A percentile compares a stretch with the other conserved stretches of the same genome.
phyloP scores from a whole-genome alignment of 2,329 filamentous ascomycete species.

The Fusarium sp. region DNA sequence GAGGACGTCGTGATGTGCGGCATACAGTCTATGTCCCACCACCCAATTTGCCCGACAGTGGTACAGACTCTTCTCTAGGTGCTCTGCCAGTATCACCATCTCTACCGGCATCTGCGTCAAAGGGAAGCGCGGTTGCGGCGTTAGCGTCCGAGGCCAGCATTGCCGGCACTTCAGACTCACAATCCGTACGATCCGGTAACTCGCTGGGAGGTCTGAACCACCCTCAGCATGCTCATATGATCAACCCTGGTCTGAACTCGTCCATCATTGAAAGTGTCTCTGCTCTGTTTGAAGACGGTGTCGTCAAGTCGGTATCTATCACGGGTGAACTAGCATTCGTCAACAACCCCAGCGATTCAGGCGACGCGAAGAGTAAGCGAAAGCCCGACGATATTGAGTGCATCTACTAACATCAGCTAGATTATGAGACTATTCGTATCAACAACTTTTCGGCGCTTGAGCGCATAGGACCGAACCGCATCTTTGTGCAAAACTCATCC shows the following conservation, averaged over 20 bases:
- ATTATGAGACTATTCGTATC: slow-evolving; percentile 75
- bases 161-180: slow-evolving; percentile 77
- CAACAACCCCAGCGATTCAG: slow-evolving; percentile 68
- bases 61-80: slow-evolving; percentile 38
- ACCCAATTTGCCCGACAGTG: slow-evolving; percentile 48
- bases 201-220: slow-evolving; percentile 76
- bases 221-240: slow-evolving; percentile 83
- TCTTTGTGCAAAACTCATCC: slow-evolving; percentile 78
- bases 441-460: slow-evolving; percentile 90
- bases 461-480: slow-evolving; percentile 91
- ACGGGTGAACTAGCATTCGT: slow-evolving; percentile 89
- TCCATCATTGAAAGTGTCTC: slow-evolving; percentile 94
- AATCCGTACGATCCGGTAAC: slow-evolving; percentile 88
- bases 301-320: slow-evolving; percentile 75
- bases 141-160: slow-evolving; percentile 71
- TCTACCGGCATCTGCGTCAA: slow-evolving; percentile 38
- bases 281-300: slow-evolving; percentile 79
- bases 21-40: slow-evolving; percentile 86
- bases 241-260: slow-evolving; percentile 80
- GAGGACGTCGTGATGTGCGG: slow-evolving; percentile 88
- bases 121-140: slow-evolving; percentile 58
- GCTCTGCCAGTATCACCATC: slow-evolving; percentile 36
- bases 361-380: slow-evolving; percentile 59
- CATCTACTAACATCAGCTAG: slow-evolving; percentile 46
- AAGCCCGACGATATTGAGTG: neutral